Evolutionary conservation across 106 monocot genomes (phyloP), one percentile per base, ranked within the genome.

Genomic region (Apostasia shenzhenica): DNA sequence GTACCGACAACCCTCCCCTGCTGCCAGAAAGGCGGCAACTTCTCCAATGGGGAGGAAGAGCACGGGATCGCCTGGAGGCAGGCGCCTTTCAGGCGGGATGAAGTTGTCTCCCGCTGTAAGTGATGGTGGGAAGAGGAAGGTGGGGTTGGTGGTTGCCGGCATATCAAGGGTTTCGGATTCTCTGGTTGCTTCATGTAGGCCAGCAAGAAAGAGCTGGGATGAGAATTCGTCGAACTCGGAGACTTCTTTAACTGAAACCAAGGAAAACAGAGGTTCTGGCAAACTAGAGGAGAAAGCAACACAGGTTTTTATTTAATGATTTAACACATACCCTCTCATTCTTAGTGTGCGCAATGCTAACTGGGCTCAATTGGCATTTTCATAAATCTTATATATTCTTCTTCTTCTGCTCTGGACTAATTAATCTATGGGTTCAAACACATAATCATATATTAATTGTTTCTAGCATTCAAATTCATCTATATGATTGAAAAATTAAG

Each of bases 1-100:
- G 87, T 99, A 90, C 76, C 71, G 99, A 59, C 89, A 93, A 62
- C 92, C 93, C 1, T 90, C 90, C 0, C 93, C 92, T 0, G 76
- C 67, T 0, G 81, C 70, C 44, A 68, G 85, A 81, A 81, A 70
- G 68, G 71, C 75, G 41, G 83, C 69, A 5, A 63, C 73, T 2
- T 92, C 87, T 0, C 88, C 91, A 3, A 67, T 69, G 61, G 79
- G 73, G 61, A 81, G 85, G 76, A 76, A 87, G 45, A 60, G 61
- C 6, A 83, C 86, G 1, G 58, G 80, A 63, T 97, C 95, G 1
- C 95, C 95, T 0, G 87, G 77, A 10, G 81, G 75, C n/a, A 61
- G 95, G 54, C 75, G 95, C 69, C 63, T 88, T 6, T 91, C 91
- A 0, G 84, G 76, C 0, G 90, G 78, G 3, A 51, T 85, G 26